Percentiles rank a stretch among this genome's conserved stretches.
Conservation (phyloP, 139 green algal genomes). For the Tetradesmus lagerheimii region DNA sequence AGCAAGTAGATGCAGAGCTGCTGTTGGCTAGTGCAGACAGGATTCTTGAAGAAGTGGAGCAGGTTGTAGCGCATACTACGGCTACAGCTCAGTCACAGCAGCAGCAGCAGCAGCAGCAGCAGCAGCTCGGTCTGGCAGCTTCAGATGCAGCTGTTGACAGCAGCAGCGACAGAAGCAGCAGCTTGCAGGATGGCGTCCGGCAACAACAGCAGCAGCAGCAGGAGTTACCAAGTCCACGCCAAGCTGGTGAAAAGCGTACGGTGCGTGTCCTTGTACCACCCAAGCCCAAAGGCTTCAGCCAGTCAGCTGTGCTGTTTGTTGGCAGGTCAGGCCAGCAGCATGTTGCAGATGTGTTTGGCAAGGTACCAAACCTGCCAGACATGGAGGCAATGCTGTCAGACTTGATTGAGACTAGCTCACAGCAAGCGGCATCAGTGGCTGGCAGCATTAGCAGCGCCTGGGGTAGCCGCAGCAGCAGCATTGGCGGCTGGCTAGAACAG, state of each 20-base stretch:
- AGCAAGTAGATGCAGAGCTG: neutral
- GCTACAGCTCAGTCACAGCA: neutral
- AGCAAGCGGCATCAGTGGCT: neutral
- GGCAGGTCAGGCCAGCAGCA: neutral
- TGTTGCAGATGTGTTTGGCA: neutral
- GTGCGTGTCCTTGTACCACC: neutral
- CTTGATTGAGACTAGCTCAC: neutral
- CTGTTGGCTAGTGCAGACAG: conserved; percentile 12
- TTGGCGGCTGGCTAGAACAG: neutral
- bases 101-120: neutral
- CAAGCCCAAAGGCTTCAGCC: neutral
- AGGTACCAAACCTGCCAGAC: neutral
- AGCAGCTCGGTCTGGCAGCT: neutral
- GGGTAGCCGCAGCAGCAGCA: neutral
- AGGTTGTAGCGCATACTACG: neutral
- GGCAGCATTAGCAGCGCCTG: conserved; percentile 23
- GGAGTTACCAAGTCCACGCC: neutral
- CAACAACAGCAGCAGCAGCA: conserved; percentile 13
- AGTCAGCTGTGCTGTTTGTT: neutral
- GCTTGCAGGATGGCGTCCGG: neutral
- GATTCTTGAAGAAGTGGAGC: conserved; percentile 13
- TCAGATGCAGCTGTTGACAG: neutral
- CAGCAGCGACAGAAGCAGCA: neutral
- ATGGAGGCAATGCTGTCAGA: neutral
- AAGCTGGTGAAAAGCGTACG: neutral